Base-by-base conservation (phyloP, 2,329 filamentous ascomycete genomes). In the Alternaria novae-zelandiae region DNA sequence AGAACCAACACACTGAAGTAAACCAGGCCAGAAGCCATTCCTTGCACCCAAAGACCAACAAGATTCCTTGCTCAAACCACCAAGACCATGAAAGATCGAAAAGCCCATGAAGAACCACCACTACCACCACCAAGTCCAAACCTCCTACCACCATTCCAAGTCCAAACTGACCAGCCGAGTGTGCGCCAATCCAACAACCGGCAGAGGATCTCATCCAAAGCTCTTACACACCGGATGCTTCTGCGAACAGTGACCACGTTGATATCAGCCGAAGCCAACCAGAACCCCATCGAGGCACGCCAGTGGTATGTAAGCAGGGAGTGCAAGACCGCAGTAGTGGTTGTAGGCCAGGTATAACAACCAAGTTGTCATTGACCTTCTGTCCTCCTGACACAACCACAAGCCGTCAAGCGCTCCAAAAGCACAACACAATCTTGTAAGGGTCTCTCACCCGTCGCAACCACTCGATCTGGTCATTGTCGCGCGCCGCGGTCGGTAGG, bases 371-470 rank as follows among this genome's bases (percentile, higher is more conserved):
- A 55, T 55, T 55, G 53, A 45, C 53, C 41, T 4, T 45, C 53
- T 11, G 49, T 55, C 53, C 36, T 55, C 36, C 53, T 57, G 55
- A 50, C 55, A 49, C 55, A 55, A 30, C 55, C 21, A 50, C 55
- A 44, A 25, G 23, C 53, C 23, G 32, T 55, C 53, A 30, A 59
- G 57, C 47, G 26, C 36, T 49, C 50, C 57, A 54, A 11, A 59
- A 57, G 30, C 28, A 50, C 26, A 45, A 26, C 44, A 53, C 36
- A 21, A 54, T 54, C 49, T 47, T 36, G 23, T 41, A 36, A 54
- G 44, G 26, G 49, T 17, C 49, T 53, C 49, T 53, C 26, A 53
- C 28, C 49, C 26, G 49, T 53, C 49, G 28, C 49, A 32, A 28
- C 26, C 49, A 59, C 57, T 46, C 47, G 57, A 36, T 43, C 49